Evolutionary conservation across 192 early-diverging fungal species (phyloP), one percentile per base, ranked within the genome.

Genomic region (Paraglomus brasilianum): DNA sequence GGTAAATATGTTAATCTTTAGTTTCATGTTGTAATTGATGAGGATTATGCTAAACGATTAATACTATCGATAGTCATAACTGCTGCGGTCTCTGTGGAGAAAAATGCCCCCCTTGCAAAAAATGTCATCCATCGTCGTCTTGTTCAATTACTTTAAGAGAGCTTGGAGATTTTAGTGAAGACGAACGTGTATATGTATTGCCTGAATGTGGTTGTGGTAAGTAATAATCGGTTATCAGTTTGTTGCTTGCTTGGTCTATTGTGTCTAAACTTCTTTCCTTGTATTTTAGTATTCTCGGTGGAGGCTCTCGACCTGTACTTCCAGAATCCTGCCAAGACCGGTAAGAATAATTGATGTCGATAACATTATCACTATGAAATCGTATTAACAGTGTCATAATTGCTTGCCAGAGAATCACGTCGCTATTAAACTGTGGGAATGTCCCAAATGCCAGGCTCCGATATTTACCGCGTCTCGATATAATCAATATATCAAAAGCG

Each of bases 151-250:
- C 30, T 30, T 39, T 9, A 52, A 43, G 13, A 46, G 71, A 8
- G 17, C 40, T 1, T 67, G 71, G 30, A 59, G 74, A 30, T 3
- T 30, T 30, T 62, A 72, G 72, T 11, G 45, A 65, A 66, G 50
- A 62, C 7, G 76, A 71, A 30, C 41, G 21, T 36, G 10, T 45
- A 8, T 78, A 78, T 45, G 17, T 47, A 1, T 38, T 78, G 19
- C 76, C 76, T 8, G 73, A 78, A 38, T 78, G 76, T 71, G 72
- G 72, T n/a, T 78, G 76, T 66, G 63, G 76, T 74, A 70, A 43
- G 76, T 65, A 10, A 44, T n/a, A 11, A 15, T 42, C 30, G 3
- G 30, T 30, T 30, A 3, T 30, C 30, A 30, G 3, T 30, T 30
- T 24, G n/a, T 38, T 30, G 10, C 24, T 30, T 62, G 7, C 15